Percentiles rank a stretch among this genome's conserved stretches.
Conservation (phyloP, 306 rosid genomes). For the Astragalus glycyphyllos region DNA sequence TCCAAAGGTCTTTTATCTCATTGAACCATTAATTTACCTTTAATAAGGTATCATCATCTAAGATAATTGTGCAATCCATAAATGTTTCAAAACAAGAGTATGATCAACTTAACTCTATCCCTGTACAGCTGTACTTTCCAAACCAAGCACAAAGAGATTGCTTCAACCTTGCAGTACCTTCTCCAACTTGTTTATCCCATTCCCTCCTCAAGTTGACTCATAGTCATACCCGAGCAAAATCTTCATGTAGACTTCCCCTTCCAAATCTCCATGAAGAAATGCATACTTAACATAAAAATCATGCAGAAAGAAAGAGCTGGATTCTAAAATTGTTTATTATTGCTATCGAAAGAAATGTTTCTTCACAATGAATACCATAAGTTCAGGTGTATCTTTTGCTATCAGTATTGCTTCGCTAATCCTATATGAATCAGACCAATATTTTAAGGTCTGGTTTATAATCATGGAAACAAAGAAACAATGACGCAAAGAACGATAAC, state of each 20-base stretch:
- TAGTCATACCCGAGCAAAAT: background rate
- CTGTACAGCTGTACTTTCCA: no score
- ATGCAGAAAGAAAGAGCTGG: background rate
- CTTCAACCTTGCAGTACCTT: no score
- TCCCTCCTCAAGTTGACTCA: background rate
- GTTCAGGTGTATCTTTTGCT: background rate
- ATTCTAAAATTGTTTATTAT: background rate
- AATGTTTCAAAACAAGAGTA: no score
- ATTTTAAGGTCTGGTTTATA: background rate
- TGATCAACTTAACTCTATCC: no score
- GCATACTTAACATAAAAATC: background rate
- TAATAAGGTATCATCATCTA: no score
- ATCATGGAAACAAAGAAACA: background rate
- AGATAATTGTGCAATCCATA: no score
- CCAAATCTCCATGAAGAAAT: background rate
- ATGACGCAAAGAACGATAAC: background rate
- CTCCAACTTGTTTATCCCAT: background rate
- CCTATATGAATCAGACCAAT: constrained; percentile 1
- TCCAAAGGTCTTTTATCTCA: no score
- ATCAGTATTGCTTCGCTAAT: background rate
- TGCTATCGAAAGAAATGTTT: background rate
- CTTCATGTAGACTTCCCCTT: background rate
- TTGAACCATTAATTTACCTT: no score
- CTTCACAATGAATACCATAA: background rate
- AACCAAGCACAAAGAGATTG: no score